Conservation (phyloP, 1,284 basidiomycete species). For the Pseudozyma hubeiensis region DNA sequence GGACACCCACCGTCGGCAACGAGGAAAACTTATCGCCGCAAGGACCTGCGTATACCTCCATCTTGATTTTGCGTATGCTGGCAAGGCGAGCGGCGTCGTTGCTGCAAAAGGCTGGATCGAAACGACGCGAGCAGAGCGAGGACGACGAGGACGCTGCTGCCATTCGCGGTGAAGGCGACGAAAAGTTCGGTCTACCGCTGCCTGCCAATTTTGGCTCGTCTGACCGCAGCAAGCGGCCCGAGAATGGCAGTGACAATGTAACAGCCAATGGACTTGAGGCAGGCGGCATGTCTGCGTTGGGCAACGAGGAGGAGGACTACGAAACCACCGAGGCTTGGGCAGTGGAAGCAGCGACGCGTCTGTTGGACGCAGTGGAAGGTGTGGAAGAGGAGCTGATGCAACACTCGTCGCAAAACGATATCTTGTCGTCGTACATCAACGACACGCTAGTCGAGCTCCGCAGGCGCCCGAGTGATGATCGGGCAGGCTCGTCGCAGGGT, state of each 20-base stretch:
- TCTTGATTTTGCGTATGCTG: slow-evolving; percentile 61
- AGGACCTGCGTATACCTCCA: slow-evolving; percentile 58
- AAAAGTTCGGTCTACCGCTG: slow-evolving; percentile 61
- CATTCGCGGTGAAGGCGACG: slow-evolving; percentile 47
- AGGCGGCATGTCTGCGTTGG: not conserved
- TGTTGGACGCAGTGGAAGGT: slow-evolving; percentile 57
- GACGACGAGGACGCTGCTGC: slow-evolving; percentile 32
- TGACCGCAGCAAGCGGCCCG: slow-evolving; percentile 15
- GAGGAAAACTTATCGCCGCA: slow-evolving; percentile 51
- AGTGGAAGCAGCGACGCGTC: slow-evolving; percentile 46
- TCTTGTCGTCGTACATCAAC: slow-evolving; percentile 61
- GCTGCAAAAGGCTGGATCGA: slow-evolving; percentile 53
- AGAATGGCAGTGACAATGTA: slow-evolving; percentile 3
- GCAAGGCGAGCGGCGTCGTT: slow-evolving; percentile 52
- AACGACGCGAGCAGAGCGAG: slow-evolving; percentile 8
- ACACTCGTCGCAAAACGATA: slow-evolving; percentile 60
- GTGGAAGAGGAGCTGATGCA: slow-evolving; percentile 59
- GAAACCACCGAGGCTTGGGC: slow-evolving; percentile 43
- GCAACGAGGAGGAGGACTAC: slow-evolving; percentile 20
- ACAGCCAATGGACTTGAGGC: slow-evolving; percentile 6
- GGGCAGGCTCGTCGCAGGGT: not conserved
- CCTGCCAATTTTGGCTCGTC: slow-evolving; percentile 45
- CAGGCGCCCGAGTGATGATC: slow-evolving; percentile 14
- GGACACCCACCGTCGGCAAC: slow-evolving; percentile 60
- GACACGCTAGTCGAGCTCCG: slow-evolving; percentile 60